Evolutionary conservation across 495 filamentous ascomycete species (phyloP).

Genomic region (Schizothecium vesticola): DNA sequence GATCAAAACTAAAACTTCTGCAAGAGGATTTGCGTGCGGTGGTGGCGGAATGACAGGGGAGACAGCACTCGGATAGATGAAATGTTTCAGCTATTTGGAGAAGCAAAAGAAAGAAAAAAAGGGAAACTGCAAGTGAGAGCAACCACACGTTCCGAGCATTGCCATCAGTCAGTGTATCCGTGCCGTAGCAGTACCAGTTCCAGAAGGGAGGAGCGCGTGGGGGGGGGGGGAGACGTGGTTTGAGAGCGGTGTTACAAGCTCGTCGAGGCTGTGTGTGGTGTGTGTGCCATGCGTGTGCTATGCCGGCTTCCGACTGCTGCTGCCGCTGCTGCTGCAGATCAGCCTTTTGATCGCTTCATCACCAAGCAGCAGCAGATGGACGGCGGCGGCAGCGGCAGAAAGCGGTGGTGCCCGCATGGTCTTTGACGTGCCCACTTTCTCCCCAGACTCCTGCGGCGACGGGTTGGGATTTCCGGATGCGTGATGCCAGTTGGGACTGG

Average conservation of each 20-base stretch:
- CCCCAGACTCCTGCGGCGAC: background rate
- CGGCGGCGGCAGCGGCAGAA: background rate
- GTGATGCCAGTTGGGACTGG: background rate
- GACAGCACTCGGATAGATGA: too few relatives aligned
- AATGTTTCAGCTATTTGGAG: background rate
- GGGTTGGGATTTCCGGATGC: conserved; percentile 5
- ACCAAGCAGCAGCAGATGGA: background rate
- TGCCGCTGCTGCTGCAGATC: background rate
- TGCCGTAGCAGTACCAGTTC: background rate
- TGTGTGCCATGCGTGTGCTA: background rate
- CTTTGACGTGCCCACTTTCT: background rate
- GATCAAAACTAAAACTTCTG: background rate
- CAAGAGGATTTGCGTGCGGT: background rate
- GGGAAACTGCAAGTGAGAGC: background rate
- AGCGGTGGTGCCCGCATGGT: background rate
- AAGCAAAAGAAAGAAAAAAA: background rate
- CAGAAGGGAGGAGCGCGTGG: background rate
- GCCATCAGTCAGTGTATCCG: background rate
- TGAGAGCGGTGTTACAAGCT: background rate
- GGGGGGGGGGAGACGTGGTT: background rate
- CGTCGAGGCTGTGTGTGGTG: background rate
- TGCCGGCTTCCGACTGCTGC: background rate
- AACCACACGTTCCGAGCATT: background rate
- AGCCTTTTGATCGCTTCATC: background rate
- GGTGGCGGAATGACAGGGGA: background rate